Evolutionary conservation across 805 yeast species (phyloP).

Genomic region (Hanseniaspora vineae): DNA sequence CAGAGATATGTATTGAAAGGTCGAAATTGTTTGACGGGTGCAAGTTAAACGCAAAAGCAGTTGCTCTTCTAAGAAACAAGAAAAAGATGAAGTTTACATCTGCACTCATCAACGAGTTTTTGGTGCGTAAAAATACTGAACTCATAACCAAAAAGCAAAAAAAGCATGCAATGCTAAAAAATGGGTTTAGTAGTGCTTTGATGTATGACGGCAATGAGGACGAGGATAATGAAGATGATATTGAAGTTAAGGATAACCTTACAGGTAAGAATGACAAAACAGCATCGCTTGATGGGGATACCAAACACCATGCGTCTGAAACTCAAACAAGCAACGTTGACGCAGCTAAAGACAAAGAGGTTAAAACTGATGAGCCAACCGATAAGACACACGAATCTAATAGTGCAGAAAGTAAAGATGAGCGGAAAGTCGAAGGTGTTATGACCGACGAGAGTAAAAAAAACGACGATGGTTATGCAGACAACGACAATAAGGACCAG

Average conservation of each 20-base stretch:
- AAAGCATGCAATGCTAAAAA: conserved; percentile 28
- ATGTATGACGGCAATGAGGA: conserved; percentile 19
- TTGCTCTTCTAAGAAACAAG: conserved; percentile 55
- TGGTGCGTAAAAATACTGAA: conserved; percentile 20
- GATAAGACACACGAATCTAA: too few relatives aligned
- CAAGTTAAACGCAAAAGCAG: conserved; percentile 50
- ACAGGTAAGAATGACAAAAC: too few relatives aligned
- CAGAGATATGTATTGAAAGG: conserved; percentile 59
- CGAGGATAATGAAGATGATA: too few relatives aligned
- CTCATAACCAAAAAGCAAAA: conserved; percentile 16
- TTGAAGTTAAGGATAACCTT: too few relatives aligned
- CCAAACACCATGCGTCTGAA: too few relatives aligned
- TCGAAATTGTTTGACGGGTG: conserved; percentile 49
- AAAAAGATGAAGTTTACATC: conserved; percentile 50
- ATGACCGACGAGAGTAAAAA: conserved; percentile 23
- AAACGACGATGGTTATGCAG: conserved; percentile 6
- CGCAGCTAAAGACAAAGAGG: conserved; percentile 8
- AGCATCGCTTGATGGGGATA: too few relatives aligned
- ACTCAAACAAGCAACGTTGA: too few relatives aligned
- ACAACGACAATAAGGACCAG: conserved; percentile 4
- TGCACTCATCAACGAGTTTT: conserved; percentile 19
- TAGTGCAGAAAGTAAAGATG: too few relatives aligned
- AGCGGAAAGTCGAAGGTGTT: conserved; percentile 4
- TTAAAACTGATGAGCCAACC: neutral
- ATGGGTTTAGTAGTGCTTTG: conserved; percentile 20